Evolutionary conservation across 1,139 yeast species (phyloP), one percentile per base, ranked within the genome.

Genomic region (Nakaseomyces delphensis): DNA sequence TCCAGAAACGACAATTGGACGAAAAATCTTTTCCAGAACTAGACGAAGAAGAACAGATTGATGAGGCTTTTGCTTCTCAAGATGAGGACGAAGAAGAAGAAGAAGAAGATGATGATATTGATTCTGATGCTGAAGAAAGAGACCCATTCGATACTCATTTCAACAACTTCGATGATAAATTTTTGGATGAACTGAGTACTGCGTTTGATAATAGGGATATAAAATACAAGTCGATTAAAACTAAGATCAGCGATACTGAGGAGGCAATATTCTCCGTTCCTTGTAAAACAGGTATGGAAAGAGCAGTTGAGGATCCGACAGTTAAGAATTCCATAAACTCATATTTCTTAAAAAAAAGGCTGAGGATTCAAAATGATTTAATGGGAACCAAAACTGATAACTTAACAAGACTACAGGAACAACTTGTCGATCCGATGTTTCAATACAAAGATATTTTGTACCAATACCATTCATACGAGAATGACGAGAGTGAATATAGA

Each of bases 71-170:
- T 36, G 27, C 35, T 11, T 38, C 13, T 14, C 64, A 55, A 1
- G 68, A 61, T 8, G 64, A 52, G 2, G 68, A 37, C 2, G 63
- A 53, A 3, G 63, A 54, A 3, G 63, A 59, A 3, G 59, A 55
- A n/a, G 68, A 61, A 13, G 61, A 54, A 19, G 70, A 65, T 18
- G 67, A 66, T 39, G 59, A 46, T 21, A 56, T 56, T 10, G 86
- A 81, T 60, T 85, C 43, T 7, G 61, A 54, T 20, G 70, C 65
- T 20, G 67, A 66, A 40, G 59, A 45, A 24, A 56, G 56, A 11
- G 86, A 81, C 60, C 85, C 95, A 0, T 87, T 83, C 54, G 86
- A 83, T 48, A 57, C 65, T 20, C 97, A 89, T 59, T 89, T 82
- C 60, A 83, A 80, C 42, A 63, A 67, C 23, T 69, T 74, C 0